phyloP scores from a whole-genome alignment of 371 early-diverging fungal genomes.

The Mortierella sp. region DNA sequence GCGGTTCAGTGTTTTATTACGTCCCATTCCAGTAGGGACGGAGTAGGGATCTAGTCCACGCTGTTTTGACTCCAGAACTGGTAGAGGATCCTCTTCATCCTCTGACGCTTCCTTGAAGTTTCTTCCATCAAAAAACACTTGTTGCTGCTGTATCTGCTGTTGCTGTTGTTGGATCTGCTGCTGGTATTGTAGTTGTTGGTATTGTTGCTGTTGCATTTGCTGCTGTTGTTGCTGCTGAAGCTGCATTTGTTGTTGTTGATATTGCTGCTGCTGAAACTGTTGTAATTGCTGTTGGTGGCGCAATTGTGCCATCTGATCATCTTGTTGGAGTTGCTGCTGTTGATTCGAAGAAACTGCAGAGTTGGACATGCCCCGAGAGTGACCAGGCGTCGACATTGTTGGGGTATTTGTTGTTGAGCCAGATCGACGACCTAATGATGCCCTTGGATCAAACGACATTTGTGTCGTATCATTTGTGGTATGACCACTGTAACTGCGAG shows the following conservation, averaged over 20 bases:
- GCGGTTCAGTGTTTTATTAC: slow-evolving; percentile 26
- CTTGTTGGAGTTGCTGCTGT: slow-evolving; percentile 14
- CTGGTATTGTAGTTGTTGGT: slow-evolving; percentile 35
- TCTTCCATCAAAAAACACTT: slow-evolving; percentile 25
- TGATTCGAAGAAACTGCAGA: not conserved
- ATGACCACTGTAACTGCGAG: slow-evolving; percentile 27
- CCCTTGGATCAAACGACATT: slow-evolving; percentile 24
- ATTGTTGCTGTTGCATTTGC: slow-evolving; percentile 31
- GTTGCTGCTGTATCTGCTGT: slow-evolving; percentile 24
- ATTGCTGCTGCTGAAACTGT: slow-evolving; percentile 25
- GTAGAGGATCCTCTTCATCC: slow-evolving; percentile 53
- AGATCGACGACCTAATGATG: slow-evolving; percentile 36
- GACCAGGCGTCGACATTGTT: slow-evolving; percentile 6
- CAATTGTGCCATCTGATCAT: slow-evolving; percentile 12
- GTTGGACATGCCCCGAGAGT: slow-evolving; percentile 24
- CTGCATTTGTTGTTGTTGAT: slow-evolving; percentile 37
- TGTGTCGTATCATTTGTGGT: slow-evolving; percentile 5
- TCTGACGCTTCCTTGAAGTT: slow-evolving; percentile 53
- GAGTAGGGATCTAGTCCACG: slow-evolving; percentile 51
- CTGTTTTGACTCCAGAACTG: slow-evolving; percentile 43
- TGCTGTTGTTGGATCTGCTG: slow-evolving; percentile 34
- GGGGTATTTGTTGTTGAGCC: slow-evolving; percentile 14
- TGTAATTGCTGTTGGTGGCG: slow-evolving; percentile 33
- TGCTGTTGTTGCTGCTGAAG: slow-evolving; percentile 28
- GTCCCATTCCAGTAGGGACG: slow-evolving; percentile 19